These are phyloP conservation scores for Haplosporangium sp. DNA, from an alignment of 371 early-diverging fungal genomes.

Conservation along the genomic window DNA sequence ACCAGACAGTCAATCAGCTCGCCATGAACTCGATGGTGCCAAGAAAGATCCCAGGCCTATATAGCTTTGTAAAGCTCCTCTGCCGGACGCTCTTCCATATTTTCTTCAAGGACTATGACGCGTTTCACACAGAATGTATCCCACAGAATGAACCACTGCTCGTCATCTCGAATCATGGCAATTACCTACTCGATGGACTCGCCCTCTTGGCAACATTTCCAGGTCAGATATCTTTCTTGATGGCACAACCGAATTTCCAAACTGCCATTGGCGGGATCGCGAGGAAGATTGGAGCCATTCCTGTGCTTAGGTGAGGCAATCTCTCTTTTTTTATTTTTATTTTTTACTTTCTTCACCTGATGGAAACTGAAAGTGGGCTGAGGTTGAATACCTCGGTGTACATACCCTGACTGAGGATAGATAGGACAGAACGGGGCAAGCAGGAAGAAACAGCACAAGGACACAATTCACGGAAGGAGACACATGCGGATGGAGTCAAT, in stretches of 20 bases:
- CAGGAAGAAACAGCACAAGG: too few species aligned
- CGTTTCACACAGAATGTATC: conserved; percentile 35
- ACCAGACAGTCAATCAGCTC: neutral
- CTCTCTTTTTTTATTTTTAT: neutral
- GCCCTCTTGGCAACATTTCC: conserved; percentile 54
- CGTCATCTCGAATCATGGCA: conserved; percentile 57
- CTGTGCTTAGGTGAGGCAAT: conserved; percentile 42
- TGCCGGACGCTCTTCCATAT: conserved; percentile 53
- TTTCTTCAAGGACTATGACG: conserved; percentile 48
- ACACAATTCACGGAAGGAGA: too few species aligned
- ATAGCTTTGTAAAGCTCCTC: conserved; percentile 48
- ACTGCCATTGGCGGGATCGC: conserved; percentile 57
- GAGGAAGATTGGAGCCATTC: conserved; percentile 55
- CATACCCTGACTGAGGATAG: too few species aligned
- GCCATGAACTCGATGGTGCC: neutral
- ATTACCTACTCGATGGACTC: conserved; percentile 57
- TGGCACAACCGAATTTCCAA: conserved; percentile 57
- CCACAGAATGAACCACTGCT: conserved; percentile 46
- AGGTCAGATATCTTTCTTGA: conserved; percentile 56
- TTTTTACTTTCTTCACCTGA: too few species aligned
- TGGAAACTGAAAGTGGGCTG: too few species aligned
- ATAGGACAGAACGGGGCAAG: too few species aligned
- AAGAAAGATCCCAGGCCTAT: conserved; percentile 47
- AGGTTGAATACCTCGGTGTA: too few species aligned
- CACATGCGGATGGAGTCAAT: too few species aligned